phyloP scores from a whole-genome alignment of 2,329 filamentous ascomycete species.

The Akanthomyces uredinophilus region DNA sequence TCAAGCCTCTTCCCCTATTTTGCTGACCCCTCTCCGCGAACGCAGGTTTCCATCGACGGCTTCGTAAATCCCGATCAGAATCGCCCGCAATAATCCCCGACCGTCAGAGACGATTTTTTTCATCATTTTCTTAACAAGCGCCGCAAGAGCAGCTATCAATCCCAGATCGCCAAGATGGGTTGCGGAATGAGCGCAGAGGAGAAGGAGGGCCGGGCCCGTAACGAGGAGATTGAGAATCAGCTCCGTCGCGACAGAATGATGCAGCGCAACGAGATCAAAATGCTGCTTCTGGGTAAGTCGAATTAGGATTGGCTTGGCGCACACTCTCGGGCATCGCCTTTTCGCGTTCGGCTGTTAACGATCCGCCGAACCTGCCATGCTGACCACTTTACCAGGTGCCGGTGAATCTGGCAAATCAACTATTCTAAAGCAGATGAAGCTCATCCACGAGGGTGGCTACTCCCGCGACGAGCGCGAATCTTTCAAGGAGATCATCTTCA shows the following conservation, averaged over 20 bases:
- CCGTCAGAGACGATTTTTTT: conserved; percentile 13
- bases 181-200: conserved; percentile 99
- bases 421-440: conserved; percentile 99
- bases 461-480: conserved; percentile 78
- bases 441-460: conserved; percentile 98
- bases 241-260: conserved; percentile 98
- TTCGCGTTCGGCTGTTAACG: background rate
- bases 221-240: conserved; percentile 99
- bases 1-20: conserved; percentile 14
- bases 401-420: conserved; percentile 95
- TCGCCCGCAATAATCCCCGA: background rate
- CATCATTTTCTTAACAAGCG: background rate
- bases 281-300: conserved; percentile 83
- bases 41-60: conserved; percentile 9
- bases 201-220: conserved; percentile 99
- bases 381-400: conserved; percentile 47
- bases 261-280: conserved; percentile 99
- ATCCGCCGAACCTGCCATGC: background rate
- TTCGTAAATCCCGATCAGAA: background rate
- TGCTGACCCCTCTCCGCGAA: conserved; percentile 13
- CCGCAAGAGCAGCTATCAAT: conserved; percentile 18
- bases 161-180: conserved; percentile 72
- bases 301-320: background rate
- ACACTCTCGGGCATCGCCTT: background rate
- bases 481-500: conserved; percentile 68